phyloP scores from a whole-genome alignment of 2,329 filamentous ascomycete genomes.

The Zasmidium cellare region DNA sequence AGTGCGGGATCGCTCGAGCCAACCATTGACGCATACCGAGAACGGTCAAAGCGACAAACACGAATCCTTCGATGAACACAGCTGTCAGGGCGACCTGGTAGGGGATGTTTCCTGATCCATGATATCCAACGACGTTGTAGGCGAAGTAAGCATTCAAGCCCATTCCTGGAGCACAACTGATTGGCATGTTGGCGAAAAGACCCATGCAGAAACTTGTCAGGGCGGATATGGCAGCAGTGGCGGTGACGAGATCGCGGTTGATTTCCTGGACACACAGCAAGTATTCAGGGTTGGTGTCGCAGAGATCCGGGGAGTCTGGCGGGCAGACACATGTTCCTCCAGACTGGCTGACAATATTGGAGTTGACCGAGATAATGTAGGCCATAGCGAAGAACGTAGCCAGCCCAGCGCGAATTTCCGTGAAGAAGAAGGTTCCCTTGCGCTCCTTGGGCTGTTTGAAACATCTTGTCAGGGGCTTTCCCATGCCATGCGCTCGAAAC shows the following conservation, averaged over 20 bases:
- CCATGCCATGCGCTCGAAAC: not conserved
- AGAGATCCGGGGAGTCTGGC: constrained; percentile 51
- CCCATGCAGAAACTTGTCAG: constrained; percentile 83
- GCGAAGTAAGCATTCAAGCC: constrained; percentile 86
- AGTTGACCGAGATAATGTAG: constrained; percentile 72
- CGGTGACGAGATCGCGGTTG: constrained; percentile 79
- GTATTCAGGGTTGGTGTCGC: constrained; percentile 59
- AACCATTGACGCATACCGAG: constrained; percentile 86
- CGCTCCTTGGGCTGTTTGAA: constrained; percentile 62
- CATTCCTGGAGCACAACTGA: constrained; percentile 73
- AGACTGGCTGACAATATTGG: constrained; percentile 65
- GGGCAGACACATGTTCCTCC: constrained; percentile 75
- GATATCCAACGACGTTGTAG: constrained; percentile 75
- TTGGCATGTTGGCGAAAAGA: constrained; percentile 76
- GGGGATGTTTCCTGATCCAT: constrained; percentile 71
- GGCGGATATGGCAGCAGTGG: constrained; percentile 78
- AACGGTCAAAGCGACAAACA: constrained; percentile 78
- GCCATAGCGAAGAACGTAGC: constrained; percentile 71
- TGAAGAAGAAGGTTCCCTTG: constrained; percentile 75
- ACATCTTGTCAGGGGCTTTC: constrained; percentile 13
- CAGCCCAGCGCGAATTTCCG: constrained; percentile 78
- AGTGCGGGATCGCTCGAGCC: constrained; percentile 76
- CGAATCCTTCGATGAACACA: constrained; percentile 84
- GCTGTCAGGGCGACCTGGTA: constrained; percentile 78
- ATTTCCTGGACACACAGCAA: constrained; percentile 62